Percentiles rank a stretch among this genome's conserved stretches.
These are phyloP conservation scores for Ceratocystis destructans DNA, from an alignment of 2,329 filamentous ascomycete species.

Conservation along the genomic window DNA sequence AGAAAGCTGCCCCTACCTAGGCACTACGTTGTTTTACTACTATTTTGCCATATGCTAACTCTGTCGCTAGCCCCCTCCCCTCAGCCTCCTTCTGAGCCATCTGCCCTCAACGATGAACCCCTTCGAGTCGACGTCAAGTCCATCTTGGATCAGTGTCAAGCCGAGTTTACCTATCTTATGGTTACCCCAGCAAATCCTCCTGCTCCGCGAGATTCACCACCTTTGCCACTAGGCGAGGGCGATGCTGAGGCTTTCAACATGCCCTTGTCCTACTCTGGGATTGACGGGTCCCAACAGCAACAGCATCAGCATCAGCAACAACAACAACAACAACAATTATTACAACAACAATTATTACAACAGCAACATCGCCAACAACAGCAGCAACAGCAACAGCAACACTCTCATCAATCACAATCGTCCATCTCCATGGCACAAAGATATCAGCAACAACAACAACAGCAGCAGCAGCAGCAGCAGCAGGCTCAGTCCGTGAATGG, in stretches of 20 bases:
- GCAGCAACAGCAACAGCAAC: slow-evolving; percentile 2
- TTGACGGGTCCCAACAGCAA: neutral
- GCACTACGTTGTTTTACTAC: neutral
- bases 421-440: slow-evolving; percentile 25
- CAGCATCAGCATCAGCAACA: slow-evolving; percentile 11
- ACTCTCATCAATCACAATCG: neutral
- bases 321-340: slow-evolving; percentile 23
- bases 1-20: neutral
- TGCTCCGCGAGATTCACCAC: slow-evolving; percentile 49
- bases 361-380: slow-evolving; percentile 27
- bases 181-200: slow-evolving; percentile 51
- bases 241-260: slow-evolving; percentile 34
- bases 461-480: slow-evolving; percentile 41
- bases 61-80: slow-evolving; percentile 12
- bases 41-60: slow-evolving; percentile 7
- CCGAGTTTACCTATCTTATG: slow-evolving; percentile 55
- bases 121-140: slow-evolving; percentile 42
- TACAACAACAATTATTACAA: neutral
- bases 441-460: slow-evolving; percentile 9
- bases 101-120: slow-evolving; percentile 34
- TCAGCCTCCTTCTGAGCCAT: slow-evolving; percentile 26
- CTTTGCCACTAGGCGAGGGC: slow-evolving; percentile 29
- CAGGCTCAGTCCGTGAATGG: slow-evolving; percentile 27
- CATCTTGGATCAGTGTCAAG: slow-evolving; percentile 51
- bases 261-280: slow-evolving; percentile 28